Evolutionary conservation across 2,329 filamentous ascomycete genomes (phyloP), one percentile per base, ranked within the genome.

Genomic region (Penicillium brevicompactum): DNA sequence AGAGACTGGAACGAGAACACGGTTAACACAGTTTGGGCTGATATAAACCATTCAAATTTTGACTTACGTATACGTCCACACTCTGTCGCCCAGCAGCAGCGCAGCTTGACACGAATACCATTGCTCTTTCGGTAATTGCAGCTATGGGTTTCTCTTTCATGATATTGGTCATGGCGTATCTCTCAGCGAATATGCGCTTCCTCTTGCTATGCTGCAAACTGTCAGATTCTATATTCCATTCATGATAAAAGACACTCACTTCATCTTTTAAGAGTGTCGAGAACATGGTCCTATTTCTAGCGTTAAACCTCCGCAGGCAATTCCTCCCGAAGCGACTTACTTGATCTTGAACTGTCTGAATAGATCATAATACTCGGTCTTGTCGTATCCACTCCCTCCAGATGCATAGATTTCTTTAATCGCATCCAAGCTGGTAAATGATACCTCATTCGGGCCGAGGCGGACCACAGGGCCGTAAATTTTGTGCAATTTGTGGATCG

Each of bases 151-250:
- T 74, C 4, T 79, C 68, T 30, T 81, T 81, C 73, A 88, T 80
- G 47, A 89, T 76, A 65, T 88, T 89, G 51, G 82, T 84, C 70
- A 89, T 89, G 30, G 87, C 84, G 67, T 90, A 90, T 30, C 85
- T 79, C 64, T 88, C 85, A 1, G 86, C 86, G 43, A 89, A 76
- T 46, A 87, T 75, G 27, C 85, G 79, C 66, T 86, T 88, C 56
- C 85, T 80, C 59, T 80, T 82, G 30, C 82, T 83, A 65, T 90
- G 87, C 82, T 87, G 48, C 7, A 27, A 14, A 7, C 32, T 13
- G 24, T 62, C 8, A 64, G 53, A 14, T 43, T 16, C 24, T 3
- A n/a, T 24, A 13, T 21, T 14, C 1, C 10, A 5, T 1, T n/a
- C 9, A 37, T 2, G 13, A 16, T 5, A 9, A 2, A 8, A 2